Conservation (phyloP, 2,329 filamentous ascomycete species). For the Fonsecaea nubica region DNA sequence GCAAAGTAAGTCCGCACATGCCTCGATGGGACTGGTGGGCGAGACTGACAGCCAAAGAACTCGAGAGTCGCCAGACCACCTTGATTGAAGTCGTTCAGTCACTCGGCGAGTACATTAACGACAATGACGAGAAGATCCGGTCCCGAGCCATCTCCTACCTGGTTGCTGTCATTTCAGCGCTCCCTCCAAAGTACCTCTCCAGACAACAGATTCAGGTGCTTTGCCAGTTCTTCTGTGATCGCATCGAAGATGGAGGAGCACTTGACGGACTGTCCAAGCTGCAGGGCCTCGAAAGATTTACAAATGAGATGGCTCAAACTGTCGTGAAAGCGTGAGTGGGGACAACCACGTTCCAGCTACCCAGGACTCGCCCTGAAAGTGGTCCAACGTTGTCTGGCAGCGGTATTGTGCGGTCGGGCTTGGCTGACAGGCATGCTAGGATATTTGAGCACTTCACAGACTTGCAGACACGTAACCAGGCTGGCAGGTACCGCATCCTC, state of each 20-base stretch:
- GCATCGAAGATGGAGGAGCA: slow-evolving; percentile 68
- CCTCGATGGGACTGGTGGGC: not conserved
- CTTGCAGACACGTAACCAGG: slow-evolving; percentile 66
- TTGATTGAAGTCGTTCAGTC: slow-evolving; percentile 68
- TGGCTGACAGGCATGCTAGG: slow-evolving; percentile 42
- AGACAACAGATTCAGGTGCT: slow-evolving; percentile 68
- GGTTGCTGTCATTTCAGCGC: slow-evolving; percentile 52
- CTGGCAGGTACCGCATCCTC: slow-evolving; percentile 69
- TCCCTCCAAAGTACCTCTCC: slow-evolving; percentile 63
- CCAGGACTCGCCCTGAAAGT: slow-evolving; percentile 29
- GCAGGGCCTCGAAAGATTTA: slow-evolving; percentile 66
- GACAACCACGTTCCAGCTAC: slow-evolving; percentile 35
- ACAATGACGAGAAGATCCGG: slow-evolving; percentile 66
- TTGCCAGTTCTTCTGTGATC: slow-evolving; percentile 68
- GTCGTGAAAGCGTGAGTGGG: slow-evolving; percentile 60
- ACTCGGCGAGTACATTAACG: slow-evolving; percentile 70
- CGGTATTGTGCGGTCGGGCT: slow-evolving; percentile 13
- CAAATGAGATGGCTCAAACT: slow-evolving; percentile 60
- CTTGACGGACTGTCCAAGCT: slow-evolving; percentile 65
- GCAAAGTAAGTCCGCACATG: slow-evolving; percentile 45
- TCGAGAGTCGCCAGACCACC: slow-evolving; percentile 66
- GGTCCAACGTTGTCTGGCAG: slow-evolving; percentile 35
- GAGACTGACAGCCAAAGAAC: slow-evolving; percentile 50
- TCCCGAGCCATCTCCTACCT: slow-evolving; percentile 62
- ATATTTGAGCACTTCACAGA: slow-evolving; percentile 61